Conservation (phyloP, 192 early-diverging fungal species). For the Spizellomyces sp. region DNA sequence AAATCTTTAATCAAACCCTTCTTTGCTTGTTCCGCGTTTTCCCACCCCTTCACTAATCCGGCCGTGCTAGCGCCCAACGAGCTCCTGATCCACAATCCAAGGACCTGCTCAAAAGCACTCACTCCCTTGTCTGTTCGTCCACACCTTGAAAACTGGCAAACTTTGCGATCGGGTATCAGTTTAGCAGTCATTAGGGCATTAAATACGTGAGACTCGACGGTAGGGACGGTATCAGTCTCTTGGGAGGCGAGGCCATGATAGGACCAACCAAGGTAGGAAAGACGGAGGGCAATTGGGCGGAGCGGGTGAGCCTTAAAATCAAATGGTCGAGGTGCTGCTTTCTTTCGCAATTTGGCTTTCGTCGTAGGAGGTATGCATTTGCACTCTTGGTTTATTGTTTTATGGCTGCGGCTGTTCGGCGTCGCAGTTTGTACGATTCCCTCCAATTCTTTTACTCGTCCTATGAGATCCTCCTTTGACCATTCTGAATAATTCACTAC, state of each 20-base stretch:
- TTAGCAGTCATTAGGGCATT: constrained; percentile 74
- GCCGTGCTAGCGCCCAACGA: constrained; percentile 17
- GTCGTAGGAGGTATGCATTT: not conserved
- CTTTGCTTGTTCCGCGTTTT: constrained; percentile 7
- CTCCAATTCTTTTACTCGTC: constrained; percentile 50
- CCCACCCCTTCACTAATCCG: constrained; percentile 37
- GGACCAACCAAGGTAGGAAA: constrained; percentile 90
- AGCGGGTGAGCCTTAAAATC: constrained; percentile 77
- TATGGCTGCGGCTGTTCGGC: constrained; percentile 5
- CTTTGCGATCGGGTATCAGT: constrained; percentile 69
- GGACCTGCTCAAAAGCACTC: constrained; percentile 86
- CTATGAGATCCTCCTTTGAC: constrained; percentile 60
- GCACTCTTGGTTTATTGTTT: not conserved
- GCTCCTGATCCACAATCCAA: constrained; percentile 73
- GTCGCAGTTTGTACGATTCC: not conserved
- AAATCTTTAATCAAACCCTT: not conserved
- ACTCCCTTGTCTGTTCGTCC: constrained; percentile 84
- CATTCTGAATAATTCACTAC: constrained; percentile 48
- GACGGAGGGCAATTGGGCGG: constrained; percentile 80
- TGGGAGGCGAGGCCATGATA: constrained; percentile 87
- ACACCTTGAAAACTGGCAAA: constrained; percentile 79
- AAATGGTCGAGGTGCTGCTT: constrained; percentile 51
- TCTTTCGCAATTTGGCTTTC: constrained; percentile 32
- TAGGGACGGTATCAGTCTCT: constrained; percentile 46
- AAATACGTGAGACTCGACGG: constrained; percentile 84